A percentile compares a stretch with the other conserved stretches of the same genome.
These are phyloP conservation scores for Colletotrichum abscissum DNA, from an alignment of 2,329 filamentous ascomycete genomes.

Conservation along the genomic window DNA sequence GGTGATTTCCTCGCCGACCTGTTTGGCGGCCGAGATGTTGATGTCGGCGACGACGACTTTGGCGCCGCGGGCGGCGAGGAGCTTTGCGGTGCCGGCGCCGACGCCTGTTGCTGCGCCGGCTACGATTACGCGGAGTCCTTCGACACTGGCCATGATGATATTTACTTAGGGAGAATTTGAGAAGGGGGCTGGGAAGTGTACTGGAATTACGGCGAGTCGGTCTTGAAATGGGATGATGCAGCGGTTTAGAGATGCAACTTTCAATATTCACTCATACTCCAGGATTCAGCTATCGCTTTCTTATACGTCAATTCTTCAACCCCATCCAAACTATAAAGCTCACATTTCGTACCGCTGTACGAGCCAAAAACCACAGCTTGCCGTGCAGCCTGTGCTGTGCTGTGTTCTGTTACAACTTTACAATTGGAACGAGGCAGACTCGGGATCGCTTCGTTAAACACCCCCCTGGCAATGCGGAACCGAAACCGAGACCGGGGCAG, in stretches of 20 bases:
- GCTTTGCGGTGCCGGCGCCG: conserved; percentile 11
- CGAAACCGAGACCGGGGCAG: conserved; percentile 18
- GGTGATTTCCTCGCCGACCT: conserved; percentile 2
- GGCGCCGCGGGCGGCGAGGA: conserved; percentile 13
- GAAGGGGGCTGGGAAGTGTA: too few species aligned
- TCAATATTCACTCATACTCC: too few species aligned
- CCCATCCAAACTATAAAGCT: not conserved
- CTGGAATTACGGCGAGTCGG: too few species aligned
- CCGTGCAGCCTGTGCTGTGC: too few species aligned
- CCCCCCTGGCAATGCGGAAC: conserved; percentile 1
- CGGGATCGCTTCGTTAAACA: not conserved
- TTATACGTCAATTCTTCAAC: not conserved
- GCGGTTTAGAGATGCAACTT: too few species aligned
- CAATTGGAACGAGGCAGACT: not conserved
- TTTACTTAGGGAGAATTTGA: too few species aligned
- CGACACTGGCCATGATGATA: not conserved
- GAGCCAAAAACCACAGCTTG: too few species aligned
- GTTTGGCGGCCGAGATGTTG: conserved; percentile 14
- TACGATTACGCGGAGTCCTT: conserved; percentile 9
- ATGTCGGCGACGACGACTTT: conserved; percentile 17
- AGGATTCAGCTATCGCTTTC: not conserved
- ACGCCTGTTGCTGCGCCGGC: conserved; percentile 17
- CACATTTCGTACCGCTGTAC: too few species aligned
- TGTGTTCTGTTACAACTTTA: too few species aligned
- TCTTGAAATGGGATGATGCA: too few species aligned